Conservation (phyloP, 148 eudicot species). For the Fagopyrum esculentum region DNA sequence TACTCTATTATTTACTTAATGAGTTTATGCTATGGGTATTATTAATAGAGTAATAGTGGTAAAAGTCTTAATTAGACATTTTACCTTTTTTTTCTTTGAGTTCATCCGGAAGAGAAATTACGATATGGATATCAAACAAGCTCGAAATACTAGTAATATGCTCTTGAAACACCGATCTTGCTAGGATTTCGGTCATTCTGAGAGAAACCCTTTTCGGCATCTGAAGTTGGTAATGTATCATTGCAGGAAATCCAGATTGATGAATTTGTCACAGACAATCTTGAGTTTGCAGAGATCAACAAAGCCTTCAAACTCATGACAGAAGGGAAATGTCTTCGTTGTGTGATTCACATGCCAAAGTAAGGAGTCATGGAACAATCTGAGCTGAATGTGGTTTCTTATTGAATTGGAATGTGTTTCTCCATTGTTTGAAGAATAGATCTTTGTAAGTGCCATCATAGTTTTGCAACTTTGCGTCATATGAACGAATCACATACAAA, state of each 20-base stretch:
- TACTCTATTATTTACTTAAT: too few relatives aligned
- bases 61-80: too few relatives aligned
- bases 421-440: background rate
- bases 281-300: conserved; percentile 65
- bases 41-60: too few relatives aligned
- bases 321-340: conserved; percentile 68
- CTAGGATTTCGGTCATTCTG: background rate
- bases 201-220: conserved; percentile 4
- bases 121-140: too few relatives aligned
- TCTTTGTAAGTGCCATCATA: background rate
- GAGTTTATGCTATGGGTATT: background rate
- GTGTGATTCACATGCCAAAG: conserved; percentile 84
- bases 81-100: too few relatives aligned
- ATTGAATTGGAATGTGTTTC: background rate
- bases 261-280: conserved; percentile 59
- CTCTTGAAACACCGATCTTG: background rate
- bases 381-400: background rate
- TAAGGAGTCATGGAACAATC: conserved; percentile 14
- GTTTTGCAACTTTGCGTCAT: background rate
- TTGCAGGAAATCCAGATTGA: conserved; percentile 75
- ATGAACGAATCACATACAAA: too few relatives aligned
- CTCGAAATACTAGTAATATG: background rate
- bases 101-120: too few relatives aligned
- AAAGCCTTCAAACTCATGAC: conserved; percentile 70
- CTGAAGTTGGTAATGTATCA: background rate